Percentiles rank a stretch among this genome's conserved stretches.
phyloP scores from a whole-genome alignment of 768 basidiomycete genomes.

The Agrocybe pediades region DNA sequence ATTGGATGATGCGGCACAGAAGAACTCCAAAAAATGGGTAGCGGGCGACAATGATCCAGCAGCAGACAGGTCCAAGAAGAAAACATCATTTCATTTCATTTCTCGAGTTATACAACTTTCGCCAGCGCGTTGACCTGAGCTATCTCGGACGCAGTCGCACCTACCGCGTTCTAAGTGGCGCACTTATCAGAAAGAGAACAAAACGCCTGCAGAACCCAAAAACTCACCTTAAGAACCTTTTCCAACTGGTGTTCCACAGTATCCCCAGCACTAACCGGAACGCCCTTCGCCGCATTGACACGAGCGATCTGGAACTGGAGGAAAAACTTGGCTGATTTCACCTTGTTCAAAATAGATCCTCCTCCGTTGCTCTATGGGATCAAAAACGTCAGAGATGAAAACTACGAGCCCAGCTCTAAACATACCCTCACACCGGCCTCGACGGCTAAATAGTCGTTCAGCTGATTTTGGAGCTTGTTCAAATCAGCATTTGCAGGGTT shows the following conservation, averaged over 20 bases:
- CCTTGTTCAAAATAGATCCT: constrained; percentile 1
- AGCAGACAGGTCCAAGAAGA: not conserved
- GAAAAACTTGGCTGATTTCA: constrained; percentile 18
- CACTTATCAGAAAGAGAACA: not conserved
- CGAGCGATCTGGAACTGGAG: constrained; percentile 19
- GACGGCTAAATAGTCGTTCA: constrained; percentile 16
- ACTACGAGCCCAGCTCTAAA: not conserved
- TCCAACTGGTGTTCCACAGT: constrained; percentile 15
- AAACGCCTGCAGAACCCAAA: not conserved
- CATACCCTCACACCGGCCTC: constrained; percentile 14
- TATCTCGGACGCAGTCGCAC: constrained; percentile 10
- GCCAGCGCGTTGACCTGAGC: constrained; percentile 15
- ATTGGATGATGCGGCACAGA: too few species aligned
- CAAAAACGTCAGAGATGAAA: not conserved
- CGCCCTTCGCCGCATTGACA: constrained; percentile 10
- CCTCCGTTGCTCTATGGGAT: constrained; percentile 3
- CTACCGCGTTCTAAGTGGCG: constrained; percentile 8
- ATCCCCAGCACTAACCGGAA: constrained; percentile 6
- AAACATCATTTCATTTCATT: not conserved
- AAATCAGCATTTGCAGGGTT: constrained; percentile 13
- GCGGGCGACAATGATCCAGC: too few species aligned
- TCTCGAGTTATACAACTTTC: constrained; percentile 8
- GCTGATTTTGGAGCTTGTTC: constrained; percentile 13
- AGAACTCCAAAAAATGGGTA: too few species aligned
- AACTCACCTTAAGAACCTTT: constrained; percentile 15